Evolutionary conservation across 805 yeast genomes (phyloP).

Genomic region (Hanseniaspora jakobsenii): DNA sequence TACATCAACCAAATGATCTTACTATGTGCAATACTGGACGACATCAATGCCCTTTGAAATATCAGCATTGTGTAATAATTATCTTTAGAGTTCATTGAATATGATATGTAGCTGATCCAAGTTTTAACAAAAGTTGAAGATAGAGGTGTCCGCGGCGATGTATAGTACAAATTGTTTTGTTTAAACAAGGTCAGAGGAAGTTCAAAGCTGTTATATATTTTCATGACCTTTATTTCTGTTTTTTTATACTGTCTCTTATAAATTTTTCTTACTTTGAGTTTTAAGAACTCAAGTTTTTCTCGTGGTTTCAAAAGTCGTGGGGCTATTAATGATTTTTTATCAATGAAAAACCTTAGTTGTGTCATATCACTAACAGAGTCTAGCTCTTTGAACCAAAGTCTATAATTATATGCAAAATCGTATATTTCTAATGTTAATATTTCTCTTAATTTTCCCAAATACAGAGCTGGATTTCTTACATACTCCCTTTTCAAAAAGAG

Average conservation of each 20-base stretch:
- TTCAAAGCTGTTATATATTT: conserved; percentile 25
- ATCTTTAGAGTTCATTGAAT: conserved; percentile 20
- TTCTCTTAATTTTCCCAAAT: conserved; percentile 24
- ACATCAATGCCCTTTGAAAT: conserved; percentile 27
- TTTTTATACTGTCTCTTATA: conserved; percentile 26
- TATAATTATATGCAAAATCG: conserved; percentile 26
- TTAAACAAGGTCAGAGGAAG: conserved; percentile 20
- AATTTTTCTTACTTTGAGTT: conserved; percentile 23
- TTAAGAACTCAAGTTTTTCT: conserved; percentile 18
- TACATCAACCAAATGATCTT: conserved; percentile 27
- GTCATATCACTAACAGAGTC: conserved; percentile 24
- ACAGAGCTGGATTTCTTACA: conserved; percentile 17
- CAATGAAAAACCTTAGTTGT: conserved; percentile 22
- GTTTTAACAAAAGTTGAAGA: conserved; percentile 20
- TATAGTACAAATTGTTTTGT: conserved; percentile 20
- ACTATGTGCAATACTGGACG: conserved; percentile 23
- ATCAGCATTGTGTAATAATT: conserved; percentile 21
- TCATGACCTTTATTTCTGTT: conserved; percentile 25
- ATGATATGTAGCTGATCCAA: conserved; percentile 26
- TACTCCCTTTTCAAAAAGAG: conserved; percentile 22
- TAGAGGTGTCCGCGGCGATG: conserved; percentile 23
- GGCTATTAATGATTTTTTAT: conserved; percentile 20
- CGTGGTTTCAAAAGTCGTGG: conserved; percentile 10
- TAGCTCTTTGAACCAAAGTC: conserved; percentile 25
- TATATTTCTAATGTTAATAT: conserved; percentile 26